Base-by-base conservation (phyloP, 1,284 basidiomycete genomes). In the Rhodotorula sp. region DNA sequence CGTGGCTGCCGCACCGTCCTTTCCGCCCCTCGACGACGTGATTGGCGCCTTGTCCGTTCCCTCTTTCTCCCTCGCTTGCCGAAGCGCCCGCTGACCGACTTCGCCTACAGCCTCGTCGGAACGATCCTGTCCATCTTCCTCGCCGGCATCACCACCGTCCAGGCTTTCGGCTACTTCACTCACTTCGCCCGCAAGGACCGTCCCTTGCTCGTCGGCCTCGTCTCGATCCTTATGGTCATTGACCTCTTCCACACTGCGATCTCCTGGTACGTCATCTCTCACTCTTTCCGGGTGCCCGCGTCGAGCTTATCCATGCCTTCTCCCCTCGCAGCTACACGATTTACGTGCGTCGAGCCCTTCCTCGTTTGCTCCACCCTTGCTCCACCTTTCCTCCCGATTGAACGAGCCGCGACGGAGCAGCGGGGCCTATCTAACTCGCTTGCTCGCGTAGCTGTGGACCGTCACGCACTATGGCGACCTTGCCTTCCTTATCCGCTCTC, bases 401-500 rank as follows among this genome's bases (percentile, higher is more conserved):
- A 44, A 44, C 7, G 11, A 11, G 10, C n/a, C n/a, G 40, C 40
- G 40, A 18, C 11, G 9, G 34, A 10, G 34, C 40, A 44, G 4
- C 40, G 40, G 9, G 9, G 40, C 40, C 15, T 3, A 44, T 18
- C 40, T 15, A 44, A 13, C 40, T 44, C 40, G 3, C 16, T 18
- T 18, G 9, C 13, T 18, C 40, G 40, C 40, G 40, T 37, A 64
- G 48, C 55, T 58, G 2, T 62, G 59, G 65, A 56, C 59, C 24
- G 67, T 68, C 24, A 52, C 62, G 22, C 53, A 64, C 40, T 68
- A 68, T 54, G 58, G 46, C 52, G 28, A 65, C 47, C 46, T 30
- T 31, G 34, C 34, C 26, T 40, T 47, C 28, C 53, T 68, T 30
- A 18, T 51, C 20, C 28, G 30, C 13, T 48, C 34, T 7, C 62